Conservation (phyloP, 23 red algal species). For the Gracilaria gracilis region DNA sequence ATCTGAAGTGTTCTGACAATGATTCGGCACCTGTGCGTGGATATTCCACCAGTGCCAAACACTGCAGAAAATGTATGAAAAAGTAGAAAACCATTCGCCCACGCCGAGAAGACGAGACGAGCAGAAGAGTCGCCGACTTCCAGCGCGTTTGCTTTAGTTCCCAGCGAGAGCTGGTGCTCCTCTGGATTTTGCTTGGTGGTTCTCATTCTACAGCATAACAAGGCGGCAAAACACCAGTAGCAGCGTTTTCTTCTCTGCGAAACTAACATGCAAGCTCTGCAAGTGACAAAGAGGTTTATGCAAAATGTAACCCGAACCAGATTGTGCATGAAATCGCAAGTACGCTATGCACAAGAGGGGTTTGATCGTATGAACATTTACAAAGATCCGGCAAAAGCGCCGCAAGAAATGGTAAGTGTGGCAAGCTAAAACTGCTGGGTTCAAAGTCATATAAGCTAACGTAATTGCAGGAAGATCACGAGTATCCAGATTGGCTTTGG, state of each 20-base stretch:
- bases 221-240: neutral
- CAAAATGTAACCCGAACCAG: neutral
- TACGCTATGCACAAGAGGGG: conserved; percentile 24
- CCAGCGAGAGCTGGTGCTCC: too few relatives aligned
- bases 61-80: too few relatives aligned
- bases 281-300: neutral
- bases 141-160: too few relatives aligned
- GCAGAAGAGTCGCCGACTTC: too few relatives aligned
- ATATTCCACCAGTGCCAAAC: too few relatives aligned
- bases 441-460: neutral
- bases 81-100: too few relatives aligned
- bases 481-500: conserved; percentile 71
- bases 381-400: conserved; percentile 45
- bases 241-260: neutral
- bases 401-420: conserved; percentile 59
- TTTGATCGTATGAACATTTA: conserved; percentile 63
- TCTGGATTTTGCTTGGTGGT: neutral
- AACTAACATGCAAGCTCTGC: conserved; percentile 16
- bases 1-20: too few relatives aligned
- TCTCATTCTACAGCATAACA: neutral
- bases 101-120: too few relatives aligned
- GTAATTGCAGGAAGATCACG: conserved; percentile 21
- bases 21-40: too few relatives aligned
- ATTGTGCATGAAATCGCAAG: conserved; percentile 2
- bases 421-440: neutral